These are phyloP conservation scores for Venustampulla echinocandica DNA, from an alignment of 495 filamentous ascomycete species.

Conservation along the genomic window DNA sequence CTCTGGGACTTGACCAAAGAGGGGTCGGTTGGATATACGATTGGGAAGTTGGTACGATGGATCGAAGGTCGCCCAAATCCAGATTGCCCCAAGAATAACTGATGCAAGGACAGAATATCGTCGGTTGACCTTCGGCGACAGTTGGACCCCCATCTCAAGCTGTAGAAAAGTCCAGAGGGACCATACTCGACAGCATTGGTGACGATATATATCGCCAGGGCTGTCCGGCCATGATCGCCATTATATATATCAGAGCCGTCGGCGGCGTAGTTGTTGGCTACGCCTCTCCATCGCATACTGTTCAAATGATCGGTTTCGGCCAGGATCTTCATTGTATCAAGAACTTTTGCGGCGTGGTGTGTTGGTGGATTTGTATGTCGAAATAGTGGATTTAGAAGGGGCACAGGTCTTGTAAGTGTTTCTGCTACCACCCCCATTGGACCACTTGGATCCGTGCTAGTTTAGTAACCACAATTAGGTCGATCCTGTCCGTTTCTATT, in stretches of 20 bases:
- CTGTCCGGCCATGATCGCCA: neutral
- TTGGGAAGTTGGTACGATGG: neutral
- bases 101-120: constrained; percentile 6
- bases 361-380: too few relatives aligned
- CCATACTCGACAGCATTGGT: neutral
- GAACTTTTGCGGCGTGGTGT: too few relatives aligned
- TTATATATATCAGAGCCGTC: neutral
- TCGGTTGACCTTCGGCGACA: constrained; percentile 1
- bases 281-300: neutral
- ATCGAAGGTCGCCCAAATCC: constrained; percentile 15
- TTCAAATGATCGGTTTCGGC: too few relatives aligned
- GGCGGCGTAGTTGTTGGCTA: neutral
- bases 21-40: neutral
- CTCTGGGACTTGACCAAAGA: neutral
- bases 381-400: too few relatives aligned
- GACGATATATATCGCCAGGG: neutral
- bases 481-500: too few relatives aligned
- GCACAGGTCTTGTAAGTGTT: too few relatives aligned
- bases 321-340: too few relatives aligned
- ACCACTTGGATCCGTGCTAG: too few relatives aligned
- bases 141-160: neutral
- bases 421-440: too few relatives aligned
- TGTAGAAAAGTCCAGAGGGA: neutral
- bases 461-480: too few relatives aligned
- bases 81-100: constrained; percentile 5